Evolutionary conservation across 2,329 filamentous ascomycete species (phyloP), one percentile per base, ranked within the genome.

Genomic region (Ceratocystis lukuohia): DNA sequence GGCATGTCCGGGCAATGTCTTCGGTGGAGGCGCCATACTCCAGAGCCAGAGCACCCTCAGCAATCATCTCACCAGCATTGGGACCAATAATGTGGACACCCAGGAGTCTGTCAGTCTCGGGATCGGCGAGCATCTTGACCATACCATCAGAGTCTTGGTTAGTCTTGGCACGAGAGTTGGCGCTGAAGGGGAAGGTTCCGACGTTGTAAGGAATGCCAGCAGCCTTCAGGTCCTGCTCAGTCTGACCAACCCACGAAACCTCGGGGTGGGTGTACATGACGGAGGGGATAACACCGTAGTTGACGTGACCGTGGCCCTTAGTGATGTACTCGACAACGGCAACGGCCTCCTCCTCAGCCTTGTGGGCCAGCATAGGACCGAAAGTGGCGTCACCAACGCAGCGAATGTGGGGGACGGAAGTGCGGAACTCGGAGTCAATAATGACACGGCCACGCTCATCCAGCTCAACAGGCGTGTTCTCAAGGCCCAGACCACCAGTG

Each of bases 231-330:
- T 99, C 94, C 75, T 93, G 88, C 82, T 99, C 94, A 76, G 87
- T 96, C 82, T 96, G 92, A 68, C 94, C 94, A 61, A 99, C 94
- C 94, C 94, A 99, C 45, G 94, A 91, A 70, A 97, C 94, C 78
- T 99, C 94, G 44, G 94, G 94, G 80, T 96, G 88, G 10, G 94
- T 97, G 84, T 99, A 99, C 94, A 99, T 99, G 79, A 99, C 94
- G 44, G 90, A 94, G 70, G 94, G 94, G 75, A 99, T 99, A 77
- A 88, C 90, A 73, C 86, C 90, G 80, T 99, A 99, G 87, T 99
- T 99, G 79, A 99, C 94, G 78, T 99, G 94, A 68, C 94, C 94
- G 78, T 95, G 88, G 71, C 91, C 91, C 83, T 97, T 97, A 80
- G 90, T 93, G 78, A 99, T 94, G 82, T 91, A 97, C 79, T 99